Evolutionary conservation across 495 filamentous ascomycete genomes (phyloP).

Genomic region (Aspergillus olivimuriae): DNA sequence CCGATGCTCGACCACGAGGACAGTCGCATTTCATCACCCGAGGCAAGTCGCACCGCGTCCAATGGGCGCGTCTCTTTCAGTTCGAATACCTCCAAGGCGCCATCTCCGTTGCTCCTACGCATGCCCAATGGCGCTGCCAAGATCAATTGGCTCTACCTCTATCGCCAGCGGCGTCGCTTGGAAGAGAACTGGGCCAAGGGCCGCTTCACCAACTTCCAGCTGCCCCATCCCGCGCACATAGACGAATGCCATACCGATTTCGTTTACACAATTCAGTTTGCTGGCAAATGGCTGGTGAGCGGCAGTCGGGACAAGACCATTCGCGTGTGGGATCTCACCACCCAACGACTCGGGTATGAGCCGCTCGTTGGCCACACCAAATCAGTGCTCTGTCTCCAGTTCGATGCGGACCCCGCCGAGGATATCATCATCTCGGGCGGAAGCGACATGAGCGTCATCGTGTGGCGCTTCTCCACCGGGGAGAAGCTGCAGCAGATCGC

Average conservation of each 20-base stretch:
- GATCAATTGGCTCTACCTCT: constrained; percentile 61
- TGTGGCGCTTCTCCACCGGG: constrained; percentile 93
- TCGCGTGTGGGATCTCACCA: constrained; percentile 85
- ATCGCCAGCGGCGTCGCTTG: constrained; percentile 75
- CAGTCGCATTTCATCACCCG: too few species aligned
- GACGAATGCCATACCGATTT: constrained; percentile 87
- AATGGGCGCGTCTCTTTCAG: constrained; percentile 8
- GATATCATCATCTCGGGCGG: constrained; percentile 92
- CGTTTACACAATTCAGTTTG: constrained; percentile 91
- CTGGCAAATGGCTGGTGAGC: constrained; percentile 79
- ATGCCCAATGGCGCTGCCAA: constrained; percentile 29
- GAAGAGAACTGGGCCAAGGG: constrained; percentile 90
- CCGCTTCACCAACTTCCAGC: constrained; percentile 75
- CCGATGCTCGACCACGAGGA: too few species aligned
- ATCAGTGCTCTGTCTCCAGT: constrained; percentile 92
- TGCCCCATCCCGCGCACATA: constrained; percentile 74
- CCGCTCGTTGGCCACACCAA: constrained; percentile 73
- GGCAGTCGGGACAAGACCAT: constrained; percentile 85
- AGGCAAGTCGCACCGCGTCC: too few species aligned
- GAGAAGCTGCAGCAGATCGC: constrained; percentile 64
- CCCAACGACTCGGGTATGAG: constrained; percentile 61
- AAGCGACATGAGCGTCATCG: constrained; percentile 80
- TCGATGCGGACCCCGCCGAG: constrained; percentile 84
- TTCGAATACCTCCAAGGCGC: constrained; percentile 19
- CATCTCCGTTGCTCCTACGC: constrained; percentile 22